Conservation (phyloP, 208 protist species). For the Ichthyophonus hoferi region DNA sequence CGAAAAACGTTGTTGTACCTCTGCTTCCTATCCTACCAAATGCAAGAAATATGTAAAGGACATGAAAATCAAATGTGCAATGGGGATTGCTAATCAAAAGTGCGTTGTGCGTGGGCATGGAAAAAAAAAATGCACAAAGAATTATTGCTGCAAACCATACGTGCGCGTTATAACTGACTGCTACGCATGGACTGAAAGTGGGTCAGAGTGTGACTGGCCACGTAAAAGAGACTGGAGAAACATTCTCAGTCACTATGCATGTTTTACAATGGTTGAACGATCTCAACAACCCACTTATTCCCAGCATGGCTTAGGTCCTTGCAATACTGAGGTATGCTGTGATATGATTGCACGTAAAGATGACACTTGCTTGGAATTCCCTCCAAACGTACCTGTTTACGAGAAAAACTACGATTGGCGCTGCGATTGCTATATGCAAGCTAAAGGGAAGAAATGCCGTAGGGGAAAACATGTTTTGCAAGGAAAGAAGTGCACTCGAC, state of each 20-base stretch:
- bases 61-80: background rate
- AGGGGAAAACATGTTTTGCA: background rate
- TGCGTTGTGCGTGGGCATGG: background rate
- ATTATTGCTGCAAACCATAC: background rate
- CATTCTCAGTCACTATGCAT: background rate
- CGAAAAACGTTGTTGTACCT: background rate
- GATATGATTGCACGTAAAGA: background rate
- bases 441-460: background rate
- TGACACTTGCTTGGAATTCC: background rate
- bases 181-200: background rate
- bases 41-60: background rate
- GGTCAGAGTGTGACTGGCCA: background rate
- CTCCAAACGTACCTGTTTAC: background rate
- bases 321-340: background rate
- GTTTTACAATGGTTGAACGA: background rate
- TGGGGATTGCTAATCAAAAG: background rate
- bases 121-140: background rate
- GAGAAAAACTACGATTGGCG: background rate
- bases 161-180: background rate
- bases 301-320: background rate
- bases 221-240: background rate
- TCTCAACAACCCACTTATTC: background rate
- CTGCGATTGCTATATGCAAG: background rate
- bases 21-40: background rate
- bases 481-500: background rate